Evolutionary conservation across 148 eudicot genomes (phyloP), one percentile per base, ranked within the genome.

Genomic region (Diospyros kaki): DNA sequence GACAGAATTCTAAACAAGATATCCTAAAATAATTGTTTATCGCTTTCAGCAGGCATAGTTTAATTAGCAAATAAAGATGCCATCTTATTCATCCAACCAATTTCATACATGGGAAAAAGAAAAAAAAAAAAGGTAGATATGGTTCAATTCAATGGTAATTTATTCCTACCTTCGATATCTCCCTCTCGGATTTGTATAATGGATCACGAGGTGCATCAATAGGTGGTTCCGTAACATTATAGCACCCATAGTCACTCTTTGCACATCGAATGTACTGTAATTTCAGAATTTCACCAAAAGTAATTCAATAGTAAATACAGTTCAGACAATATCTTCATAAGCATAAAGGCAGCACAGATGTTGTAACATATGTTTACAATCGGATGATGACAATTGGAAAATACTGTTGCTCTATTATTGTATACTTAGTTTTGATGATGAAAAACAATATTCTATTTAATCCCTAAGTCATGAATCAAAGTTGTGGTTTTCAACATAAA

Each of bases 201-300:
- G 99, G 99, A 85, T 96, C 99, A 81, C 98, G 83, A 75, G 93
- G 97, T 59, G 97, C 98, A 78, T 96, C 99, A 81, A 96, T 88
- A 52, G 98, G 99, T 69, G 98, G 99, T 77, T 93, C 99, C 28
- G 94, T 93, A 58, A 89, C 89, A 78, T 93, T 88, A 83, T 93
- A 91, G 76, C 93, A 80, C 58, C 99, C 99, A 83, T 84, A 96
- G 81, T 96, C 99, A 82, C 93, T 91, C 86, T 76, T 87, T 64
- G 98, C 94, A 79, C 99, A 96, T 76, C 99, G 81, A 69, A 96
- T 96, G 78, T 93, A 93, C 99, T 96, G 89, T 71, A 79, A 10
- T 28, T 52, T 40, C n/a, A 53, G 55, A 45, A 46, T 58, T 42
- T 14, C 45, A n/a, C 67, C 52, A 12, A 28, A 17, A 40, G 46